Percentiles rank a stretch among this genome's conserved stretches.
These are phyloP conservation scores for Dothistroma pini DNA, from an alignment of 2,329 filamentous ascomycete genomes.

Conservation along the genomic window DNA sequence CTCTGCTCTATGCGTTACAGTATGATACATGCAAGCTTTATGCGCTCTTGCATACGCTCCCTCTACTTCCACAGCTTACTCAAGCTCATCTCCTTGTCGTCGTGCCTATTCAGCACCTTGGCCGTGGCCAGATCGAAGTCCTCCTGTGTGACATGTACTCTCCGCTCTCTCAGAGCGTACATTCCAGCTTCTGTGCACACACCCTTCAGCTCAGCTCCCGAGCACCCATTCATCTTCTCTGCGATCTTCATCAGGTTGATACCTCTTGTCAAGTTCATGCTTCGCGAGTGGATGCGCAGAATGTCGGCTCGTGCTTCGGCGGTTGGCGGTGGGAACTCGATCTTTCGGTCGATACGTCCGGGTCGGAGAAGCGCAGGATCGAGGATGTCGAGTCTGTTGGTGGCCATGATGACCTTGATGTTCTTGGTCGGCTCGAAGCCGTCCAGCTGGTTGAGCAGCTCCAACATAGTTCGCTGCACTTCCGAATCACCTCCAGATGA, in stretches of 20 bases:
- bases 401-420: conserved; percentile 99
- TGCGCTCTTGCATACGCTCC: not conserved
- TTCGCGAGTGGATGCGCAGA: conserved; percentile 92
- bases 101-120: conserved; percentile 99
- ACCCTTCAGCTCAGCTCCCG: conserved; percentile 95
- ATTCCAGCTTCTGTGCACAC: conserved; percentile 98
- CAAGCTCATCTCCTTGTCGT: conserved; percentile 92
- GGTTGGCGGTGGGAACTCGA: conserved; percentile 96
- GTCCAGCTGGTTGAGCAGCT: conserved; percentile 95
- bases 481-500: conserved; percentile 95
- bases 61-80: conserved; percentile 78
- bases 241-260: conserved; percentile 99
- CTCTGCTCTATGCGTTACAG: conserved; percentile 17
- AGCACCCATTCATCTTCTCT: conserved; percentile 99
- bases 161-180: conserved; percentile 91
- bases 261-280: conserved; percentile 96
- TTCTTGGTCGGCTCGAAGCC: conserved; percentile 94
- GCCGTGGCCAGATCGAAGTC: conserved; percentile 98
- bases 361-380: conserved; percentile 91
- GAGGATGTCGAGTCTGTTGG: conserved; percentile 94
- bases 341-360: conserved; percentile 98
- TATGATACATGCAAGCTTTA: conserved; percentile 19
- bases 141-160: conserved; percentile 97
- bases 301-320: conserved; percentile 97
- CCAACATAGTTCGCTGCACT: conserved; percentile 97